Conservation (phyloP, 2,329 filamentous ascomycete genomes). For the Penicillium sp. region DNA sequence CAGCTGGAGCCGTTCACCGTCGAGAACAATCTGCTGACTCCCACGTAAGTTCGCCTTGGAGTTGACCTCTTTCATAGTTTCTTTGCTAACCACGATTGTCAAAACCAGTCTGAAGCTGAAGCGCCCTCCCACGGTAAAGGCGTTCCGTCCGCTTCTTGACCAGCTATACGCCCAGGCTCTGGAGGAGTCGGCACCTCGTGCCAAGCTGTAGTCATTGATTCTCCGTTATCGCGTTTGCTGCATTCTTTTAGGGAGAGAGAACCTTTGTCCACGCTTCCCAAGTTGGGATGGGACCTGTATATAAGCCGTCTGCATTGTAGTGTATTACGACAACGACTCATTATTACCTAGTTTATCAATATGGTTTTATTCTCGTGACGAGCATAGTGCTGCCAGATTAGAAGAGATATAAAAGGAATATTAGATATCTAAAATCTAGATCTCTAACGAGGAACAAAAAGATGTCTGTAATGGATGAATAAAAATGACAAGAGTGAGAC, state of each 20-base stretch:
- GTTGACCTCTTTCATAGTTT: too few species aligned
- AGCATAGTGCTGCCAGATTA: too few species aligned
- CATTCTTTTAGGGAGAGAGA: background rate
- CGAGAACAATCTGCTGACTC: slow-evolving; percentile 71
- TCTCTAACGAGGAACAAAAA: too few species aligned
- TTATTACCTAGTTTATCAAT: too few species aligned
- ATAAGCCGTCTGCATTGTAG: slow-evolving; percentile 10
- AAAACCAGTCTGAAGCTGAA: slow-evolving; percentile 68
- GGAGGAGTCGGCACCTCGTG: slow-evolving; percentile 35
- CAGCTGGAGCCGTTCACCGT: slow-evolving; percentile 86
- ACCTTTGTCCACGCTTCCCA: background rate
- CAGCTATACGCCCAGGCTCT: slow-evolving; percentile 55
- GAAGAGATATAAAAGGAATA: too few species aligned
- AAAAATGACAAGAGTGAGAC: background rate
- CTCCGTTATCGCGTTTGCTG: background rate
- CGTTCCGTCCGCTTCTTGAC: slow-evolving; percentile 53
- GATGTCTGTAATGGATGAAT: too few species aligned
- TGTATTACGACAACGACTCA: slow-evolving; percentile 6
- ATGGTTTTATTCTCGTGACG: too few species aligned
- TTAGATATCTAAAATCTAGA: too few species aligned
- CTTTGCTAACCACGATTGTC: slow-evolving; percentile 17
- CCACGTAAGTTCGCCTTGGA: slow-evolving; percentile 38
- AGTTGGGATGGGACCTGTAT: slow-evolving; percentile 2
- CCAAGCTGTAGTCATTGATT: slow-evolving; percentile 33
- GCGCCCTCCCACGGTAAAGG: slow-evolving; percentile 61